These are phyloP conservation scores for Peniophora sp. DNA, from an alignment of 1,284 basidiomycete species.

Conservation along the genomic window DNA sequence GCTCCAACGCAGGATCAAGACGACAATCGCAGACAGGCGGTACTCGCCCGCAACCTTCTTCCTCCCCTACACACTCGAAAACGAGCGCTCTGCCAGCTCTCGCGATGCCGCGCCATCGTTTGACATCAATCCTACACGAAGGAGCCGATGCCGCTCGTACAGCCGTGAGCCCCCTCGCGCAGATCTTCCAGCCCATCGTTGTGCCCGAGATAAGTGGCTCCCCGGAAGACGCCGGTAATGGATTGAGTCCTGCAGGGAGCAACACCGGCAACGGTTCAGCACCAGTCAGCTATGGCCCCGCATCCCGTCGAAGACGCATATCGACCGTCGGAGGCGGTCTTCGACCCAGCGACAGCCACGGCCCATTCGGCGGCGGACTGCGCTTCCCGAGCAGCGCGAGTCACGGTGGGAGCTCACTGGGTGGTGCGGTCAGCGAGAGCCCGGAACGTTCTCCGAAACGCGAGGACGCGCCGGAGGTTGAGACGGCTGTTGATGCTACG, in stretches of 20 bases:
- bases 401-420: conserved; percentile 24
- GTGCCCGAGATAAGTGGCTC: conserved; percentile 24
- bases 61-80: conserved; percentile 8
- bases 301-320: conserved; percentile 46
- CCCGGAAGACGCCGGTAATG: conserved; percentile 9
- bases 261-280: conserved; percentile 5
- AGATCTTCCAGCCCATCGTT: conserved; percentile 60
- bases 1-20: conserved; percentile 15
- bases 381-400: conserved; percentile 13
- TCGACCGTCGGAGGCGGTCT: conserved; percentile 30
- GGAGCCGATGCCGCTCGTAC: conserved; percentile 32
- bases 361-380: conserved; percentile 9
- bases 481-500: conserved; percentile 35
- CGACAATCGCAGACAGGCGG: neutral
- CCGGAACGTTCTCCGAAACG: conserved; percentile 5
- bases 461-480: conserved; percentile 10
- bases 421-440: conserved; percentile 15
- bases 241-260: conserved; percentile 2
- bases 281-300: conserved; percentile 50
- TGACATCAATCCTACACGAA: conserved; percentile 39
- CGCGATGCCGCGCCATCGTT: conserved; percentile 30
- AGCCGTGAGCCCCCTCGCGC: conserved; percentile 58
- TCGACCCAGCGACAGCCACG: conserved; percentile 6
- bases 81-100: neutral
- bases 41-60: conserved; percentile 16